Base-by-base conservation (phyloP, 2,329 filamentous ascomycete genomes). In the Trichoderma pleuroti region DNA sequence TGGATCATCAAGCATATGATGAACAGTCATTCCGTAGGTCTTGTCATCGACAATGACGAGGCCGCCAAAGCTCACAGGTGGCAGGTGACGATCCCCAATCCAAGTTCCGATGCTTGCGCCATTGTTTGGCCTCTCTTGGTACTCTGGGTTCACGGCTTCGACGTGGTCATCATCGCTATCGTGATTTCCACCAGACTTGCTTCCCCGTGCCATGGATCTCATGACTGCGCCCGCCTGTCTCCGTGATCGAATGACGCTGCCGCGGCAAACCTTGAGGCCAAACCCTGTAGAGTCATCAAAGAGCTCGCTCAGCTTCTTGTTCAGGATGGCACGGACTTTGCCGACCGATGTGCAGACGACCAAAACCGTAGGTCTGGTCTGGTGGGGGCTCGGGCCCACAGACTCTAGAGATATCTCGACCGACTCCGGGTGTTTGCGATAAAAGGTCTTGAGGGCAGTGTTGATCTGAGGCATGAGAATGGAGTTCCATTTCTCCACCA, bases 21-120 rank as follows among this genome's bases (percentile, higher is more conserved):
- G 95, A 0, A 98, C 95, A 26, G 93, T 98, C 93, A 98, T 96
- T 14, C 95, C 95, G 76, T 94, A 96, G 0, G 93, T 89, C 78
- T 92, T 90, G 69, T 92, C 90, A 77, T 98, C 94, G 2, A 98
- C 89, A 36, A 96, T 83, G 52, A 98, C 89, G 5, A 97, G 86
- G 10, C 95, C 95, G 14, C 95, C 95, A 74, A 97, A 94, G 36
- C 93, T 97, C 4, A 97, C 95, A 2, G 95, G 93, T 7, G 94
- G 94, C 3, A 98, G 84, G 77, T 98, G 95, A 57, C 92, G 90
- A 74, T 94, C 89, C 70, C 92, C 92, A 64, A 93, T 90, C 85
- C 93, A 98, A 0, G 94, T 94, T 8, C 95, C 95, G 71, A 98
- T 98, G 56, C 94, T 97, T 9, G 95, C 95, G 1, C 95, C 95